Percentiles rank a stretch among this genome's conserved stretches.
phyloP scores from a whole-genome alignment of 805 yeast genomes.

The Jamesozyma lodderae region DNA sequence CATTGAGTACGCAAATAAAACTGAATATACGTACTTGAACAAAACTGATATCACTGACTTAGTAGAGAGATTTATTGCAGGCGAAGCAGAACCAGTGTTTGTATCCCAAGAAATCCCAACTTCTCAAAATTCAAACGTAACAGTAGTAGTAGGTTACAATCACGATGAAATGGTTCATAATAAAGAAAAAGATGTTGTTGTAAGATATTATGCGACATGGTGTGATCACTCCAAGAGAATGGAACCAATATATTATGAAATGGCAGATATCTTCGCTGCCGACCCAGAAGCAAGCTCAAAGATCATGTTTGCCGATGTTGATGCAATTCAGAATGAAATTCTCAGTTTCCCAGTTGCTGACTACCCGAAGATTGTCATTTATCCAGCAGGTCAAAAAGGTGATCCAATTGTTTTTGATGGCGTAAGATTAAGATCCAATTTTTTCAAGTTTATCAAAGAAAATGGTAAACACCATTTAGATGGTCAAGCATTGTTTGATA shows the following conservation, averaged over 20 bases:
- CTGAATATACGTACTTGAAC: constrained; percentile 33
- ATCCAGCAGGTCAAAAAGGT: constrained; percentile 85
- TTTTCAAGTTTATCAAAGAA: constrained; percentile 63
- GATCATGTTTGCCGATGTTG: constrained; percentile 75
- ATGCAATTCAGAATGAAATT: constrained; percentile 86
- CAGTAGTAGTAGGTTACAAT: constrained; percentile 73
- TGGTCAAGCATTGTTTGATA: constrained; percentile 26
- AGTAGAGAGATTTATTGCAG: constrained; percentile 53
- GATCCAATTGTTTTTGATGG: background rate
- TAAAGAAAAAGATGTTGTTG: constrained; percentile 56
- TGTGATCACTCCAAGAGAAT: constrained; percentile 93
- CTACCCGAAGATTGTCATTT: constrained; percentile 85
- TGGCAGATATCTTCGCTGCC: constrained; percentile 57
- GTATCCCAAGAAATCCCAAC: constrained; percentile 86
- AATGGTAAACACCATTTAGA: constrained; percentile 58
- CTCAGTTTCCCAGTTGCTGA: constrained; percentile 66
- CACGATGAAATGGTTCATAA: constrained; percentile 55
- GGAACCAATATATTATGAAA: constrained; percentile 81
- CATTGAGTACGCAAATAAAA: constrained; percentile 20
- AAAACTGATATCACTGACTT: constrained; percentile 49
- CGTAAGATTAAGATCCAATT: constrained; percentile 8
- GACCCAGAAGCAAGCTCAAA: constrained; percentile 41
- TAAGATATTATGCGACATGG: constrained; percentile 96
- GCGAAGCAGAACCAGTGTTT: constrained; percentile 59
- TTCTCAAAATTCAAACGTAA: constrained; percentile 64